Base-by-base conservation (phyloP, 176 grass and related monocot species). In the Musa schizocarpa region DNA sequence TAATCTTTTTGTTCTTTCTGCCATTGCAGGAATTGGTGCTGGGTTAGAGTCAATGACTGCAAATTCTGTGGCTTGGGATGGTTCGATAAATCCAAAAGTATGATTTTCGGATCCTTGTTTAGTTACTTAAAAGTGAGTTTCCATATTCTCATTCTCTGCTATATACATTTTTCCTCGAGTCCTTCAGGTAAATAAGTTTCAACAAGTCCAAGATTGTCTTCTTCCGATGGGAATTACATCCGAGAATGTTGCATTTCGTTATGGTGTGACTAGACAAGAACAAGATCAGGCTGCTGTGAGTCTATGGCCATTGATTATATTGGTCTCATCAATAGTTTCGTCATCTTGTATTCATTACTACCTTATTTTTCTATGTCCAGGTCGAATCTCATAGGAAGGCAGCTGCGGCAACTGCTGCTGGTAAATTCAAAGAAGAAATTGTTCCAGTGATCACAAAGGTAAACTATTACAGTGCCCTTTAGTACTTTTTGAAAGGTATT, bases 171-270 rank as follows among this genome's bases (percentile, higher is more conserved):
- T 1, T 73, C 65, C 2, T 66, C 34, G 49, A 24, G 11, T 82
- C 20, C 21, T 86, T 54, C 77, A 92, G 90, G 56, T 93, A 19
- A 98, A 52, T 83, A 79, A 76, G 43, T 63, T 91, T 52, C 82
- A 99, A 80, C 88, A 94, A 78, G 90, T 88, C 77, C 95, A 99
- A 65, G 95, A 99, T 79, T 94, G 95, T 75, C 90, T 99, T 77
- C 81, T 99, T 75, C 95, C 95, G 19, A 99, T 99, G 95, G 95
- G 90, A 86, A 87, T 94, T 73, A 94, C 95, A 9, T 99, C 95
- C 34, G 95, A 99, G 84, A 98, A 98, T 93, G 95, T 98, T 76
- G 95, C 95, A 22, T 69, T 89, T 20, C 76, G 84, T 52, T 94
- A 82, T 61, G 90, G 90, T 73, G 90, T 98, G 53, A 91, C 88